Base-by-base conservation (phyloP, 305 asterid genomes). In the Coffea humblotiana region DNA sequence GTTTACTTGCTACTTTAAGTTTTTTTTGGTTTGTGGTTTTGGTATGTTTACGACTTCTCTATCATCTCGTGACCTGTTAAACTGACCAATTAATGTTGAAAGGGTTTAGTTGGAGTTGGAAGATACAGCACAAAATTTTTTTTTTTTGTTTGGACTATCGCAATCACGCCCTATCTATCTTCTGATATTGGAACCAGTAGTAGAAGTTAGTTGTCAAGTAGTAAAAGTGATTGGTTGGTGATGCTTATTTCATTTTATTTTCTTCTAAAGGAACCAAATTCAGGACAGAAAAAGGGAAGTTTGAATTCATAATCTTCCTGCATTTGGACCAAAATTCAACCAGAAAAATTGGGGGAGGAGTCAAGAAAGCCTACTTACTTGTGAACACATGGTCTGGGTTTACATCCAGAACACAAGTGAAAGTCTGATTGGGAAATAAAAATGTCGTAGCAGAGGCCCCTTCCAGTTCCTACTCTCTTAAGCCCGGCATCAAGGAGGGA, bases 11-110 rank as follows among this genome's bases (percentile, higher is more conserved):
- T 0, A 37, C 43, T 37, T 37, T 75, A 63, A 11, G 66, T 58
- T 64, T 27, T 1, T 37, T 37, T 37, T 37, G 43, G 85, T 76
- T 89, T 87, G 86, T 90, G 92, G 96, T 85, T 90, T 84, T 70
- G 92, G 91, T 89, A 79, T 85, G 85, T 63, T 29, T 7, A 49
- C 64, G 7, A 27, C 45, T 11, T 47, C n/a, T 63, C 86, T 90
- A 83, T 88, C 90, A 82, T 87, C 91, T 88, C 90, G 91, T 91
- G 90, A 89, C 83, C n/a, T 80, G 16, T 61, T 64, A 61, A 72
- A 49, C 60, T 71, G 52, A 64, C 75, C 35, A 77, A 82, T 84
- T 51, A 78, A 81, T 78, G 82, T 74, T 78, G 78, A 84, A 82
- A 77, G 64, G 58, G 51, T 54, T 48, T 83, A 82, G 84, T 75